Evolutionary conservation across 495 filamentous ascomycete species (phyloP), one percentile per base, ranked within the genome.

Genomic region (Articulospora tetracladia): DNA sequence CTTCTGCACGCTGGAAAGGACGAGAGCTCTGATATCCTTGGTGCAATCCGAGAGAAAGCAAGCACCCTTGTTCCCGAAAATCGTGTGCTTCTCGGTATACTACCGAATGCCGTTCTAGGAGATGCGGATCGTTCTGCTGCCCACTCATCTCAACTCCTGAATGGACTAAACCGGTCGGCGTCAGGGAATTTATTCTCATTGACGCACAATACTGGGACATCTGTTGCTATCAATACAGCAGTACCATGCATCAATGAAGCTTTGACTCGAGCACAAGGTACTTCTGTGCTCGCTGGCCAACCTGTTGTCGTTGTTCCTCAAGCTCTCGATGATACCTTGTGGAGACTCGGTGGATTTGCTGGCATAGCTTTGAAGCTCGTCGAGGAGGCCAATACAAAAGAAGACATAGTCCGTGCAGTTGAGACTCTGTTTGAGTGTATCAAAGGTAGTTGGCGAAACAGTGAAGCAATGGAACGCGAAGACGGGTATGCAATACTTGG

Each of bases 381-480:
- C 15, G 90, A 97, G 67, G 77, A 84, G 13, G 86, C 95, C 20
- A 75, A 77, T 17, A 87, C 83, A n/a, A 76, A 79, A 11, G 81
- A 89, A 46, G 83, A 80, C 28, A 80, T 91, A 34, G 74, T 90
- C n/a, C 80, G 89, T 36, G 86, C 92, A 2, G 86, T 96, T 12
- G 83, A 92, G 63, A 87, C 94, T 53, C 76, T 96, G 46, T 91
- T 97, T 61, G 84, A 88, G 68, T 87, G 87, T 54, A 86, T 96
- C 17, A 84, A 89, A 67, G 86, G 88, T 50, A 97, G 87, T 69
- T 98, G 94, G 94, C 84, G 94, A 64, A 98, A 97, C 63, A 98
- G 95, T 66, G 94, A 98, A 72, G 93, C 93, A 51, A 96, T 98
- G 91, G 94, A 98, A 72, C 86, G 86, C 68, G 93, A 96, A 57